Percentiles rank a stretch among this genome's conserved stretches.
Conservation (phyloP, 345 rosid genomes). For the Acer yangbiense region DNA sequence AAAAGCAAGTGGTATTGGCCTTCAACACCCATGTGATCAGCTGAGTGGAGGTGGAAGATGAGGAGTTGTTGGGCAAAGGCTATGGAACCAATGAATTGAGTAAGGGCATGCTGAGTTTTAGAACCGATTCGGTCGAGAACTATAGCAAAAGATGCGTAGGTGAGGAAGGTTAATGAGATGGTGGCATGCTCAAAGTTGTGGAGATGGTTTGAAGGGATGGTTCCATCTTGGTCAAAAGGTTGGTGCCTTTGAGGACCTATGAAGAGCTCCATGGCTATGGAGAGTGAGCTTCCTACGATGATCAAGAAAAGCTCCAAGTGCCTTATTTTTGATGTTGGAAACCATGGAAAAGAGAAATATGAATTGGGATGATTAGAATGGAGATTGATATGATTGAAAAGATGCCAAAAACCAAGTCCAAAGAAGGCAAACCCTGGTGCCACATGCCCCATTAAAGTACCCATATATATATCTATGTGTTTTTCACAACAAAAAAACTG, state of each 20-base stretch:
- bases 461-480: conserved; percentile 40
- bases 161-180: conserved; percentile 67
- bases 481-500: not conserved
- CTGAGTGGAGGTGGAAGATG: conserved; percentile 77
- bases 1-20: conserved; percentile 83
- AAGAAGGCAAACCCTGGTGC: conserved; percentile 71
- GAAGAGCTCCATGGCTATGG: conserved; percentile 78
- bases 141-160: conserved; percentile 59
- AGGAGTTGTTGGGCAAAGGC: conserved; percentile 75
- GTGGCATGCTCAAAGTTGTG: conserved; percentile 85
- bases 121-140: conserved; percentile 48
- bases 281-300: conserved; percentile 59
- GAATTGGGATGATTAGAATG: conserved; percentile 51
- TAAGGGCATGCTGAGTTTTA: conserved; percentile 37
- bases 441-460: conserved; percentile 75
- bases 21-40: conserved; percentile 82
- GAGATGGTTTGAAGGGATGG: conserved; percentile 85
- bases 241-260: conserved; percentile 74
- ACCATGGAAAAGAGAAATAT: conserved; percentile 63
- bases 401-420: conserved; percentile 75
- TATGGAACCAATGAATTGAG: conserved; percentile 54
- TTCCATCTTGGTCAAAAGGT: conserved; percentile 74
- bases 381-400: conserved; percentile 69
- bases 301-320: conserved; percentile 62
- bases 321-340: conserved; percentile 51